Evolutionary conservation across 2,329 filamentous ascomycete genomes (phyloP).

Genomic region (Colletotrichum cereale): DNA sequence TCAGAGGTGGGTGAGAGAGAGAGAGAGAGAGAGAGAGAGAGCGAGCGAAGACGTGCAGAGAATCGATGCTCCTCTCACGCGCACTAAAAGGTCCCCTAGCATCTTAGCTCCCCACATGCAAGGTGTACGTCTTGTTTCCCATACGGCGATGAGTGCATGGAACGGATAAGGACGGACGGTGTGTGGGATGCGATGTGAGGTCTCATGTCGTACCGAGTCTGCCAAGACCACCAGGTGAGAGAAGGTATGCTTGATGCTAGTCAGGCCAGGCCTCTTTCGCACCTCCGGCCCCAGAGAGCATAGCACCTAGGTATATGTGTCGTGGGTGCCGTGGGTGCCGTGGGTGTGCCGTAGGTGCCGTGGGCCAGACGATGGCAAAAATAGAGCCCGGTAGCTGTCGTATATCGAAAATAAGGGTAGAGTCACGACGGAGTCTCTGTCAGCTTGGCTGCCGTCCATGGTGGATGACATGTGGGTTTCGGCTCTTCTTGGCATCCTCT

Average conservation of each 20-base stretch:
- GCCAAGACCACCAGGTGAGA: slow-evolving; percentile 17
- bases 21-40: too few relatives aligned
- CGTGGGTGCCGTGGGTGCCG: slow-evolving; percentile 21
- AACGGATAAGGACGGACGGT: slow-evolving; percentile 31
- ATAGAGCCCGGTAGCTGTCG: slow-evolving; percentile 11
- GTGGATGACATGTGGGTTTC: slow-evolving; percentile 32
- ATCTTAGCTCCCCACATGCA: slow-evolving; percentile 39
- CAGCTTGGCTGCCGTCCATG: slow-evolving; percentile 28
- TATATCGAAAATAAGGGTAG: slow-evolving; percentile 17
- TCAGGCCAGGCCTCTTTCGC: background rate
- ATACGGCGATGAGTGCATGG: slow-evolving; percentile 29
- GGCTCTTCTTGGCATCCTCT: slow-evolving; percentile 19
- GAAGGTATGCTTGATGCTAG: slow-evolving; percentile 14
- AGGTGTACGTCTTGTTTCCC: slow-evolving; percentile 33
- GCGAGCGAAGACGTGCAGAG: slow-evolving; percentile 32
- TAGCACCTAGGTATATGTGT: slow-evolving; percentile 1
- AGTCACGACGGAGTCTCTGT: slow-evolving; percentile 11
- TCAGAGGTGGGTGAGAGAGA: too few relatives aligned
- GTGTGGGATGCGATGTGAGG: slow-evolving; percentile 36
- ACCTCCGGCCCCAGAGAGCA: slow-evolving; percentile 11
- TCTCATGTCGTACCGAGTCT: slow-evolving; percentile 35
- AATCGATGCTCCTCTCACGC: slow-evolving; percentile 38
- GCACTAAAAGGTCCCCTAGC: slow-evolving; percentile 38
- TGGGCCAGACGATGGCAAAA: slow-evolving; percentile 23
- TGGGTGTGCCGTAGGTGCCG: slow-evolving; percentile 24